Evolutionary conservation across 441 rosid species (phyloP).

Genomic region (Lepidium campestre): DNA sequence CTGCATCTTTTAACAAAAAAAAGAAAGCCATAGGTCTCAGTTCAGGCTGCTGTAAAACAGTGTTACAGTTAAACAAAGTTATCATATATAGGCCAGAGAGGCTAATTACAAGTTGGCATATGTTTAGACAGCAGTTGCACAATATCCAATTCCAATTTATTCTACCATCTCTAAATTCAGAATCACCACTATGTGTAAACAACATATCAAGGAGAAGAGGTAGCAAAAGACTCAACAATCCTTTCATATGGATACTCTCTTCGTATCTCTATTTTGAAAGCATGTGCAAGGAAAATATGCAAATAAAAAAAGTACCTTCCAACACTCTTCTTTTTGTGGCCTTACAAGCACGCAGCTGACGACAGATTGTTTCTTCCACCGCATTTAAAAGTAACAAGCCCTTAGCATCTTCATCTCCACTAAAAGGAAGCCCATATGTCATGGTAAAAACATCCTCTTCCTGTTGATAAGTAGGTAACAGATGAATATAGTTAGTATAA

Average conservation of each 20-base stretch:
- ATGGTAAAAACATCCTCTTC: conserved; percentile 94
- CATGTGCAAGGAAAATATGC: not conserved
- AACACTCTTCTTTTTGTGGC: conserved; percentile 53
- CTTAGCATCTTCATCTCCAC: conserved; percentile 73
- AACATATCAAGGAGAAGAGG: not conserved
- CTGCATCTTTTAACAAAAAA: conserved; percentile 39
- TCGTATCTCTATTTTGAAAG: not conserved
- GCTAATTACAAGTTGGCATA: not conserved
- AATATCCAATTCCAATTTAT: not conserved
- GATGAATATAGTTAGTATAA: conserved; percentile 4
- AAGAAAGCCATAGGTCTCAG: not conserved
- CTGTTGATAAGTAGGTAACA: conserved; percentile 36
- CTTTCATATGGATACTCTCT: not conserved
- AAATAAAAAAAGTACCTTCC: conserved; percentile 49
- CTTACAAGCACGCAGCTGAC: conserved; percentile 88
- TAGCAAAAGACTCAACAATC: not conserved
- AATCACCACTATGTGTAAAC: not conserved
- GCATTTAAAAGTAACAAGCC: conserved; percentile 81
- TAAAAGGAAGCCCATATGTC: conserved; percentile 88
- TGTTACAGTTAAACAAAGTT: not conserved
- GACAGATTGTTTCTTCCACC: conserved; percentile 81
- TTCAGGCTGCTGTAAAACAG: not conserved
- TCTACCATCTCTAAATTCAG: not conserved
- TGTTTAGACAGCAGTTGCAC: not conserved
- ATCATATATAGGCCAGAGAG: not conserved